phyloP scores from a whole-genome alignment of 2,329 filamentous ascomycete species.

The Pestalotiopsis sp. region DNA sequence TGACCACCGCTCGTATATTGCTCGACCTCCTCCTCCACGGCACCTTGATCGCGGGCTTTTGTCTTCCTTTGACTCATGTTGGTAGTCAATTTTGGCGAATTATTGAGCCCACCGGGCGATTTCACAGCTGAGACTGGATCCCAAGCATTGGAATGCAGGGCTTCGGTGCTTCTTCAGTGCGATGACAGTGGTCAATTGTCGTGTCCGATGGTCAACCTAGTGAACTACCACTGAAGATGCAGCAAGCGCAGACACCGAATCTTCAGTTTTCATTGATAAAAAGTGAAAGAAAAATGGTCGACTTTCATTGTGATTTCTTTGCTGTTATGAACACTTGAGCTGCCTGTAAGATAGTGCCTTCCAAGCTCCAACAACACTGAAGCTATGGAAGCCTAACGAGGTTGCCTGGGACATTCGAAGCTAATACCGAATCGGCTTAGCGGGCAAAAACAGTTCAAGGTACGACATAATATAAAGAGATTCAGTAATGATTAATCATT shows the following conservation, averaged over 20 bases:
- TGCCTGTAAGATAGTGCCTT: neutral
- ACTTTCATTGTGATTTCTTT: neutral
- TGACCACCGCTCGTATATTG: conserved; percentile 49
- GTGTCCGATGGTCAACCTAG: too few species aligned
- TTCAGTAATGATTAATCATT: too few species aligned
- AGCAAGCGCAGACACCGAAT: too few species aligned
- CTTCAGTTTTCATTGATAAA: neutral
- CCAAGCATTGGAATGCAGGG: neutral
- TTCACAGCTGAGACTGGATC: neutral
- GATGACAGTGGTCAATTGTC: too few species aligned
- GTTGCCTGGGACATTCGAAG: conserved; percentile 1
- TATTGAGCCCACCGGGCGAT: neutral
- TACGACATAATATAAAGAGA: neutral
- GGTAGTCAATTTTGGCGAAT: neutral
- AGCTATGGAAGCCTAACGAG: conserved; percentile 1
- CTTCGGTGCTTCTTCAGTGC: neutral
- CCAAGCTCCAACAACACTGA: neutral
- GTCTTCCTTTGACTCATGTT: conserved; percentile 36
- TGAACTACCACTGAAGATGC: too few species aligned
- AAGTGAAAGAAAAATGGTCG: neutral
- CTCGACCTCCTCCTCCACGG: conserved; percentile 51
- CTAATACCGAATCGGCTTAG: neutral
- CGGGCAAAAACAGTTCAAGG: neutral
- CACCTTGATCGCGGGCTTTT: conserved; percentile 39
- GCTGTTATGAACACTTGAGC: neutral